These are phyloP conservation scores for Rhodamnia rubescens DNA, from an alignment of 345 rosid genomes.

Conservation along the genomic window DNA sequence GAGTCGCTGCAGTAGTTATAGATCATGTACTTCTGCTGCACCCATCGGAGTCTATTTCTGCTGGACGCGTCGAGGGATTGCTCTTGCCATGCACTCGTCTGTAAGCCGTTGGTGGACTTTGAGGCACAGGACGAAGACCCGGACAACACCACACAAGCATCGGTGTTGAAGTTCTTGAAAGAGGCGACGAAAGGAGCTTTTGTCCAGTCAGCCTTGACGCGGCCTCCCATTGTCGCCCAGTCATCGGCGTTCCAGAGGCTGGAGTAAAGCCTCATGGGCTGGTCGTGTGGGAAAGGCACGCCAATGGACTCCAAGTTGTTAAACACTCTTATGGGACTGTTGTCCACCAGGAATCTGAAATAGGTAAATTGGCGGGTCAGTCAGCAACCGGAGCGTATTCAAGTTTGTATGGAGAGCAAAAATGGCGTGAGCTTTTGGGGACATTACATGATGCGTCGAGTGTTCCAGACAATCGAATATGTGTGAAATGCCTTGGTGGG, in stretches of 20 bases:
- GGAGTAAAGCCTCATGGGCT: constrained; percentile 44
- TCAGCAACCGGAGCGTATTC: neutral
- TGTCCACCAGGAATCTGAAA: constrained; percentile 37
- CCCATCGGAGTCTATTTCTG: constrained; percentile 33
- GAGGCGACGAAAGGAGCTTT: constrained; percentile 50
- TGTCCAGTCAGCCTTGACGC: constrained; percentile 44
- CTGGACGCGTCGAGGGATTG: constrained; percentile 21
- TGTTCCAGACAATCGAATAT: constrained; percentile 4
- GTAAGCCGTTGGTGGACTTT: neutral
- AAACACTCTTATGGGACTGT: constrained; percentile 42
- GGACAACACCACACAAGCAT: constrained; percentile 31
- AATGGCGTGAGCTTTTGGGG: neutral
- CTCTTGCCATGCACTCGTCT: constrained; percentile 17
- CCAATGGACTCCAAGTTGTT: constrained; percentile 32
- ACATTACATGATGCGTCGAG: constrained; percentile 3
- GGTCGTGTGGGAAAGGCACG: constrained; percentile 31
- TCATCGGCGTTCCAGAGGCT: constrained; percentile 55
- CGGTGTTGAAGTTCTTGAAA: constrained; percentile 26
- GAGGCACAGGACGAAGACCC: constrained; percentile 19
- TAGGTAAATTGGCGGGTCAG: neutral
- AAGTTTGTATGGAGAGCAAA: neutral
- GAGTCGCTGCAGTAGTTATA: constrained; percentile 43
- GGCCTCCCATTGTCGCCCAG: constrained; percentile 58
- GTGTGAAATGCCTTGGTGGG: constrained; percentile 6
- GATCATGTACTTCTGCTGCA: constrained; percentile 44